Conservation (phyloP, 352 stramenopile genomes). For the Phytophthora pini region DNA sequence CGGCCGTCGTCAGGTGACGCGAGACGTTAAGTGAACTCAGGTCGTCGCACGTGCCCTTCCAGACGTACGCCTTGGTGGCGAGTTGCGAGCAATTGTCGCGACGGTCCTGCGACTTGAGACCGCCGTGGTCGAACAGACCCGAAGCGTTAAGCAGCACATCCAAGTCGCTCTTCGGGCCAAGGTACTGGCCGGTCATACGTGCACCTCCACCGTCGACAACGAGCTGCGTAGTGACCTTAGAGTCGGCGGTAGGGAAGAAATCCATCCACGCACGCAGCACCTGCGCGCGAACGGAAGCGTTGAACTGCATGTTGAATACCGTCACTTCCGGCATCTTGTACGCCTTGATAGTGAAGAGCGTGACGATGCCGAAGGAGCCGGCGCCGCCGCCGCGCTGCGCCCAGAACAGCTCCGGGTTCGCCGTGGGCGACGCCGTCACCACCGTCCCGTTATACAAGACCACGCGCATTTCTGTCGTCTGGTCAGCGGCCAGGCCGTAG, state of each 20-base stretch:
- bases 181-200: conserved; percentile 50
- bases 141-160: conserved; percentile 44
- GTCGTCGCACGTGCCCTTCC: conserved; percentile 49
- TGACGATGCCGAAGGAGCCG: conserved; percentile 63
- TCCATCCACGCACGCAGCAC: conserved; percentile 59
- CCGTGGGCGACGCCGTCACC: conserved; percentile 45
- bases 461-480: conserved; percentile 51
- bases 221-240: conserved; percentile 61
- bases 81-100: conserved; percentile 54
- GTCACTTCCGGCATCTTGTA: conserved; percentile 50
- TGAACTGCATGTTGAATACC: conserved; percentile 56
- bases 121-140: conserved; percentile 39
- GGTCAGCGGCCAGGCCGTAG: conserved; percentile 57
- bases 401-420: conserved; percentile 59
- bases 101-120: conserved; percentile 43
- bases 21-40: conserved; percentile 44
- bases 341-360: conserved; percentile 55
- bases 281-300: conserved; percentile 37
- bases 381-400: conserved; percentile 55
- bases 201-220: conserved; percentile 42
- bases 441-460: conserved; percentile 51
- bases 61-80: conserved; percentile 58
- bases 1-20: conserved; percentile 36
- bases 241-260: conserved; percentile 52
- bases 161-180: conserved; percentile 44